phyloP scores from a whole-genome alignment of 495 filamentous ascomycete species.

The Talaromyces stipitatus region DNA sequence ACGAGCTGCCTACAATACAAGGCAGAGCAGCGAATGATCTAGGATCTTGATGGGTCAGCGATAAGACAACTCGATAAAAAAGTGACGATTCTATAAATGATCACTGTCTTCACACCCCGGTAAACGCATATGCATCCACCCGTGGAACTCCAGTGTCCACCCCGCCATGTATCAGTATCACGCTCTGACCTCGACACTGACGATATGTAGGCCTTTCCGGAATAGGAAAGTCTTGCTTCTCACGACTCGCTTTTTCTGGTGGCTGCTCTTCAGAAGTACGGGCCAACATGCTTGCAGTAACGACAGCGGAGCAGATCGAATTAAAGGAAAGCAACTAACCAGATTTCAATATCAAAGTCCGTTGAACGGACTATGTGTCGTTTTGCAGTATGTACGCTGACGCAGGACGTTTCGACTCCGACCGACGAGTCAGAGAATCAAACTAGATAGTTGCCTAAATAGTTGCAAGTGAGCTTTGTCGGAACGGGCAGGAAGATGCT shows the following conservation, averaged over 20 bases:
- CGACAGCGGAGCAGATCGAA: neutral
- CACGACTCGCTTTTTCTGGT: neutral
- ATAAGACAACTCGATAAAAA: neutral
- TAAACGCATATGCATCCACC: neutral
- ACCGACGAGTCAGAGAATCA: too few relatives aligned
- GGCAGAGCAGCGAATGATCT: neutral
- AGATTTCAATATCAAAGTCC: neutral
- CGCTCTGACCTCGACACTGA: constrained; percentile 3
- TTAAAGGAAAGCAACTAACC: neutral
- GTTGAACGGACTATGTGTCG: neutral
- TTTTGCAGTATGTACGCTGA: too few relatives aligned
- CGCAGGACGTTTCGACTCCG: too few relatives aligned
- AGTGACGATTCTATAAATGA: neutral
- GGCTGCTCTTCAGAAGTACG: neutral
- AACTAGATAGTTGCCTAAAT: too few relatives aligned
- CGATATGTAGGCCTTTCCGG: neutral
- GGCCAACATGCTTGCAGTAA: neutral
- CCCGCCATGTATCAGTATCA: neutral
- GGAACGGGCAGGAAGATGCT: neutral
- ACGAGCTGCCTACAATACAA: neutral
- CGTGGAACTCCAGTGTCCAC: neutral
- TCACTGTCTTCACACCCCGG: neutral
- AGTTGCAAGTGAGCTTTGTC: neutral
- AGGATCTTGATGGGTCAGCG: neutral
- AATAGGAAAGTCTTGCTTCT: neutral